These are phyloP conservation scores for Tetrahymena borealis DNA, from an alignment of 73 alveolate genomes.

Conservation along the genomic window DNA sequence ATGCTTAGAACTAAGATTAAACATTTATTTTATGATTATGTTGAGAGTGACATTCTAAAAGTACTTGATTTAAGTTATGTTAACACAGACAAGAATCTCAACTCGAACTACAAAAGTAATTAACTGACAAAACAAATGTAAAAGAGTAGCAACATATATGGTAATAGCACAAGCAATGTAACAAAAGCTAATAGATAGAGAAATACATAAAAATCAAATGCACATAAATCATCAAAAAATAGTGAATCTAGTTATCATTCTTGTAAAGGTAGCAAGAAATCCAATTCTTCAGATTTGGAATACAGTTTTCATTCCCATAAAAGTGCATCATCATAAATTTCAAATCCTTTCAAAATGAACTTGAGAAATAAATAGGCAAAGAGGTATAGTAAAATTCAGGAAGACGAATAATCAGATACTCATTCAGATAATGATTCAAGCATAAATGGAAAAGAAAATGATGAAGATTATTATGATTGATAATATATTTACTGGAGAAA, in stretches of 20 bases:
- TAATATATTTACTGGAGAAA: not conserved
- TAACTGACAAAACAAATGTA: not conserved
- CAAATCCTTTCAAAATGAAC: not conserved
- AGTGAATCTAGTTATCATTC: not conserved
- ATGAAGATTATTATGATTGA: not conserved
- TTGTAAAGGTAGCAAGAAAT: not conserved
- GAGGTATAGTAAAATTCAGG: not conserved
- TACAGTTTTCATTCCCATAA: not conserved
- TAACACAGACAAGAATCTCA: not conserved
- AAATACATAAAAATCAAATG: not conserved
- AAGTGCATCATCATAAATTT: not conserved
- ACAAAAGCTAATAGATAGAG: not conserved
- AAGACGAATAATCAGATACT: not conserved
- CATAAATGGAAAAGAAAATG: not conserved
- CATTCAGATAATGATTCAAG: not conserved
- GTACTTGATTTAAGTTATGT: not conserved
- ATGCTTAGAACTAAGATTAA: not conserved
- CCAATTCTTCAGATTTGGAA: not conserved
- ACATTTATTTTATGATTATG: not conserved
- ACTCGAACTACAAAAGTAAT: not conserved
- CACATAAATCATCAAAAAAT: not conserved
- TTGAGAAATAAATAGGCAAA: not conserved
- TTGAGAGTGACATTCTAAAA: not conserved
- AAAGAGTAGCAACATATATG: not conserved
- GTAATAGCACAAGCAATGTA: not conserved